Evolutionary conservation across 441 rosid species (phyloP).

Genomic region (Bruguiera hainesii): DNA sequence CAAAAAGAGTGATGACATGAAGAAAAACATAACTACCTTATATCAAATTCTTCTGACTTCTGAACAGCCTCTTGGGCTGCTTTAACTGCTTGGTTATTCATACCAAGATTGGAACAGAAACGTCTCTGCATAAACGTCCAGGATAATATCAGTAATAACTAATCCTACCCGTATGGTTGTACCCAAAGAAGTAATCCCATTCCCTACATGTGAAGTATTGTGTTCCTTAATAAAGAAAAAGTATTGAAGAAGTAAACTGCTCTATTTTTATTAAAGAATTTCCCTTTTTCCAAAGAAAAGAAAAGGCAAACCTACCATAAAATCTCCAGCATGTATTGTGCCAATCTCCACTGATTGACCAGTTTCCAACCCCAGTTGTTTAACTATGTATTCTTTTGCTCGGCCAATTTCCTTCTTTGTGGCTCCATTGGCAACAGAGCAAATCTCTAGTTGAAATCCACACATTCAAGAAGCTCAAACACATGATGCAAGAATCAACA

Average conservation of each 20-base stretch:
- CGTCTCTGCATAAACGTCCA: constrained; percentile 58
- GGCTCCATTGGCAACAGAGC: constrained; percentile 98
- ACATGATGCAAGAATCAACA: constrained; percentile 39
- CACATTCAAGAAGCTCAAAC: constrained; percentile 52
- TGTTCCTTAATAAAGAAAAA: not conserved
- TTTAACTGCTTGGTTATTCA: constrained; percentile 90
- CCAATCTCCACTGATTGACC: constrained; percentile 96
- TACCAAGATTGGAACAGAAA: constrained; percentile 91
- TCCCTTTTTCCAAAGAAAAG: not conserved
- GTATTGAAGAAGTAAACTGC: not conserved
- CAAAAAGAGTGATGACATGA: not conserved
- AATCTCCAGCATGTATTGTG: constrained; percentile 94
- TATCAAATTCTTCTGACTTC: constrained; percentile 93
- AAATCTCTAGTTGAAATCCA: constrained; percentile 76
- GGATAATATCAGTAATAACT: constrained; percentile 12
- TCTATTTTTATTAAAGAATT: not conserved
- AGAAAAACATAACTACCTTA: constrained; percentile 48
- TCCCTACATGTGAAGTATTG: not conserved
- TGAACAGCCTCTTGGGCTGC: constrained; percentile 95
- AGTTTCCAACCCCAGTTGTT: constrained; percentile 85
- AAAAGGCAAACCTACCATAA: constrained; percentile 55
- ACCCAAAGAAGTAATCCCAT: constrained; percentile 4
- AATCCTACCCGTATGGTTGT: not conserved
- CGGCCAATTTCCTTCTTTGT: constrained; percentile 96
- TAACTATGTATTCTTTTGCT: constrained; percentile 94